Conservation (phyloP, 202 grass and related monocot species). For the Setaria viridis region DNA sequence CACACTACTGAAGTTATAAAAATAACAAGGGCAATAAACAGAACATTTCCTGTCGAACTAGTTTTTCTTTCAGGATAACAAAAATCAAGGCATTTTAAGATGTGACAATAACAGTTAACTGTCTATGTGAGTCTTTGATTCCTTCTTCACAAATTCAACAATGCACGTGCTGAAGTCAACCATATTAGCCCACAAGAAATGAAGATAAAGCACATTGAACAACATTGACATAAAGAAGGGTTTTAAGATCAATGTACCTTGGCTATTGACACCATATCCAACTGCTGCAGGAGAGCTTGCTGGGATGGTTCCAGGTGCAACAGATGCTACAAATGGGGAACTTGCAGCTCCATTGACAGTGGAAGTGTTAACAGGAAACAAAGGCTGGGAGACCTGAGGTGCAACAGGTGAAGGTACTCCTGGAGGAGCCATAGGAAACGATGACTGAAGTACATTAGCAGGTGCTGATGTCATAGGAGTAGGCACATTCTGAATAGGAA, state of each 20-base stretch:
- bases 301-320: slow-evolving; percentile 51
- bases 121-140: background rate
- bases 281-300: slow-evolving; percentile 71
- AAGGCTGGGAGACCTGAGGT: slow-evolving; percentile 70
- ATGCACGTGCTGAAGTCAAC: background rate
- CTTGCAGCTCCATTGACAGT: slow-evolving; percentile 52
- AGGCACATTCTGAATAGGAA: slow-evolving; percentile 89
- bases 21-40: slow-evolving; percentile 21
- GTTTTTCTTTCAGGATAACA: slow-evolving; percentile 17
- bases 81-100: background rate
- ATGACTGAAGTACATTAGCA: slow-evolving; percentile 65
- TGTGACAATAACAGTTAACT: background rate
- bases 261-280: slow-evolving; percentile 59
- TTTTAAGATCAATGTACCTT: slow-evolving; percentile 60
- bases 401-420: slow-evolving; percentile 66
- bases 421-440: slow-evolving; percentile 61
- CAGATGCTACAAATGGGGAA: slow-evolving; percentile 59
- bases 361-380: slow-evolving; percentile 86
- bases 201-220: background rate
- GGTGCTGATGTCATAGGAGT: slow-evolving; percentile 66
- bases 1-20: slow-evolving; percentile 1
- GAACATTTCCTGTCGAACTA: slow-evolving; percentile 10
- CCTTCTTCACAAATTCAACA: slow-evolving; percentile 25
- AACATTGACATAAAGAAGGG: background rate
- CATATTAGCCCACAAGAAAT: background rate